Conservation (phyloP, 768 basidiomycete genomes). For the Tephrocybe sp. region DNA sequence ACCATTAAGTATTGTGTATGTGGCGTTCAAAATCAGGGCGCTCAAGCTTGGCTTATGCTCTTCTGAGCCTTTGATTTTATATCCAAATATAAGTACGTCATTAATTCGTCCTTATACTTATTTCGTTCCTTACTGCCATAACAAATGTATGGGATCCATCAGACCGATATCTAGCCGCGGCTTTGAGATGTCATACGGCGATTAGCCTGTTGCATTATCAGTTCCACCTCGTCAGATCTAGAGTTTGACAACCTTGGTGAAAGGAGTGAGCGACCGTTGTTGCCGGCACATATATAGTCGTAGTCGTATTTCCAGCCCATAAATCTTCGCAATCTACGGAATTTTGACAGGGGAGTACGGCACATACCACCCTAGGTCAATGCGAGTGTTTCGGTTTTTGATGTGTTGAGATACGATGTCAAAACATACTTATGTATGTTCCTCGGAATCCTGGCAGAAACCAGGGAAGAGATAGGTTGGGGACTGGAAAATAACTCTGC, state of each 20-base stretch:
- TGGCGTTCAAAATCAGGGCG: too few relatives aligned
- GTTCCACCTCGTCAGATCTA: too few relatives aligned
- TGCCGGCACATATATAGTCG: conserved; percentile 3
- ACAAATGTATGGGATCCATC: too few relatives aligned
- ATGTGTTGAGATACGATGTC: conserved; percentile 3
- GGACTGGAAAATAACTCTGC: neutral
- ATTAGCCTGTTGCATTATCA: too few relatives aligned
- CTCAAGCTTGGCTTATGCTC: too few relatives aligned
- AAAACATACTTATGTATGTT: neutral
- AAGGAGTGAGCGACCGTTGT: neutral
- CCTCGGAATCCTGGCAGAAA: conserved; percentile 8
- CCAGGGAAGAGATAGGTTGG: conserved; percentile 2
- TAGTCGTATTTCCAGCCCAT: neutral
- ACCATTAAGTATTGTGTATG: too few relatives aligned
- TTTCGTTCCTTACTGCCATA: too few relatives aligned
- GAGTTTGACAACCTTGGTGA: neutral
- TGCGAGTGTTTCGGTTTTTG: conserved; percentile 7
- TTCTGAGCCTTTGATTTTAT: too few relatives aligned
- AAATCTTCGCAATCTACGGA: neutral
- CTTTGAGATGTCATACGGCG: neutral
- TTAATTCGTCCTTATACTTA: too few relatives aligned
- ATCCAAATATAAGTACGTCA: too few relatives aligned
- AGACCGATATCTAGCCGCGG: neutral
- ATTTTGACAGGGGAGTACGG: conserved; percentile 1
- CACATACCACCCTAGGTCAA: neutral